These are phyloP conservation scores for Neofusicoccum laricinum DNA, from an alignment of 2,329 filamentous ascomycete species.

Conservation along the genomic window DNA sequence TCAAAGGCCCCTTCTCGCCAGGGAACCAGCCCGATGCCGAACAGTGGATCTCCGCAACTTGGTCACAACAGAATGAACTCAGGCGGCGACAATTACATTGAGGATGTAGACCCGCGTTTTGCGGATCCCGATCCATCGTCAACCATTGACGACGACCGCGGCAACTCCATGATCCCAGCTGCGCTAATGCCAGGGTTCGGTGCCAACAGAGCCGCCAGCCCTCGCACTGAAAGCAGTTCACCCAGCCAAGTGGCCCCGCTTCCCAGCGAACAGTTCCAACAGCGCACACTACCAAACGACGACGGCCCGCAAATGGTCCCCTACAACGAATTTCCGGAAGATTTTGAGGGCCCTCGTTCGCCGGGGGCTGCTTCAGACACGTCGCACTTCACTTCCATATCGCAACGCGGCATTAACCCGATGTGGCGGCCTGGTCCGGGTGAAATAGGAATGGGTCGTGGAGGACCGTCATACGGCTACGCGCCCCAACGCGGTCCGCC, in stretches of 20 bases:
- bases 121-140: conserved; percentile 45
- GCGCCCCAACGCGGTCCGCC: conserved; percentile 19
- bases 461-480: conserved; percentile 38
- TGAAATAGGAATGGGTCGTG: conserved; percentile 35
- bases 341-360: conserved; percentile 63
- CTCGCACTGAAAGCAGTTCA: conserved; percentile 25
- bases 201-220: conserved; percentile 21
- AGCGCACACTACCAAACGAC: background rate
- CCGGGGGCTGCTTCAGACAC: conserved; percentile 71
- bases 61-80: conserved; percentile 10
- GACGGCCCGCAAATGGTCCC: conserved; percentile 12
- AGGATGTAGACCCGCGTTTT: conserved; percentile 90
- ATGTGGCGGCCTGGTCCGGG: conserved; percentile 67
- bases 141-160: background rate
- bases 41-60: conserved; percentile 17
- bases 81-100: conserved; percentile 65
- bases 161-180: conserved; percentile 20
- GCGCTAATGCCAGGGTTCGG: conserved; percentile 33
- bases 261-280: conserved; percentile 23
- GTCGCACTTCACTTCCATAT: conserved; percentile 86
- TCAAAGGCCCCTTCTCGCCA: conserved; percentile 24
- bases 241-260: conserved; percentile 22
- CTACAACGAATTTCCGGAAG: conserved; percentile 45
- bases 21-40: background rate
- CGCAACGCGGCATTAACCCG: conserved; percentile 83